phyloP scores from a whole-genome alignment of 2,329 filamentous ascomycete species.

The Penicillium olsonii region DNA sequence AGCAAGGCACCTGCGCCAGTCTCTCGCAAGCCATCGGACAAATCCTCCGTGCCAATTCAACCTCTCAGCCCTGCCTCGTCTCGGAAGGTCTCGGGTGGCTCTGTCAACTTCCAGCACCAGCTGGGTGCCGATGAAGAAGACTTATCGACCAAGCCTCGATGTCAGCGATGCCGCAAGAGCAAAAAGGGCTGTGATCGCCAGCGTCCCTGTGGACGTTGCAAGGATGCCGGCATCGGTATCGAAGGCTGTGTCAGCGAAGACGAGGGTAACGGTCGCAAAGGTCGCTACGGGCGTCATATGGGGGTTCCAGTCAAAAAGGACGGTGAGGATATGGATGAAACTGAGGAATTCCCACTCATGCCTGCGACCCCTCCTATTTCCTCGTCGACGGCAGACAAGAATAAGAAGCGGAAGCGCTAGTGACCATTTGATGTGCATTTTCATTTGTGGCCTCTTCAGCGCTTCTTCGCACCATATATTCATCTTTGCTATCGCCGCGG shows the following conservation, averaged over 20 bases:
- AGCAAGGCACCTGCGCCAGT: constrained; percentile 36
- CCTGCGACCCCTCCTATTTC: constrained; percentile 33
- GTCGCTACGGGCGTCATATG: constrained; percentile 77
- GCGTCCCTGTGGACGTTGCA: constrained; percentile 90
- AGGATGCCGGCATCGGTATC: constrained; percentile 88
- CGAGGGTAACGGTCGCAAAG: constrained; percentile 95
- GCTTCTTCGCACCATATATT: constrained; percentile 4
- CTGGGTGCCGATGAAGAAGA: constrained; percentile 77
- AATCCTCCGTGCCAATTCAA: constrained; percentile 26
- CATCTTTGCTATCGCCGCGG: constrained; percentile 3
- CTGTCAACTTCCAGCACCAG: constrained; percentile 63
- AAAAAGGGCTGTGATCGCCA: constrained; percentile 99
- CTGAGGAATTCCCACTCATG: constrained; percentile 52
- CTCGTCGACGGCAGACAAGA: constrained; percentile 55
- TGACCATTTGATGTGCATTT: constrained; percentile 4
- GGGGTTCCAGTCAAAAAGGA: constrained; percentile 66
- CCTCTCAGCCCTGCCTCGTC: constrained; percentile 49
- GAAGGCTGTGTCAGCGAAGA: constrained; percentile 97
- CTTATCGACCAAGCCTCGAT: constrained; percentile 90
- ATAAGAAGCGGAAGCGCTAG: constrained; percentile 70
- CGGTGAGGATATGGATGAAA: constrained; percentile 41
- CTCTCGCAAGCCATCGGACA: constrained; percentile 43
- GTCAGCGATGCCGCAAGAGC: constrained; percentile 97
- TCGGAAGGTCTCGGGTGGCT: constrained; percentile 58
- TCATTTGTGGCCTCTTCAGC: constrained; percentile 6